Base-by-base conservation (phyloP, 2,329 filamentous ascomycete genomes). In the Dactylonectria macrodidyma region DNA sequence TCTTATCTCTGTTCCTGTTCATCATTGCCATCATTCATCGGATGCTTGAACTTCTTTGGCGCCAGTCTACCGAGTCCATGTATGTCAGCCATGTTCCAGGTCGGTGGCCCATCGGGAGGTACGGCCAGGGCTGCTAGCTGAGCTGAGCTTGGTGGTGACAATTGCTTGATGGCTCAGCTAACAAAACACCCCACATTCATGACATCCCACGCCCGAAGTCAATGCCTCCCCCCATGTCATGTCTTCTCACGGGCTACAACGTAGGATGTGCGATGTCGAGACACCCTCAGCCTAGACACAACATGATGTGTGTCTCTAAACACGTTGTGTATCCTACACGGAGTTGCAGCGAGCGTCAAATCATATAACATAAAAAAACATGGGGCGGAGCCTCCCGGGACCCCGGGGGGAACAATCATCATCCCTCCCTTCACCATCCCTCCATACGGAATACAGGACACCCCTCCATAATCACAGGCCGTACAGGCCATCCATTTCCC, bases 1-100 rank as follows among this genome's bases (percentile, higher is more conserved):
- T 66, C 64, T 66, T 66, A 66, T 66, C 64, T 66, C 58, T 58
- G 52, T 62, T 66, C 58, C 47, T 19, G 64, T 66, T 66, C 58
- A 66, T 62, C 64, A 66, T 66, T 58, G 19, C 58, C 58, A 66
- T 66, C 64, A 62, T 62, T 66, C 64, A 66, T 66, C 57, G 33
- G 33, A 59, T 19, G 30, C 38, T 41, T 41, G 41, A 30, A 5
- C 7, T 30, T 30, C 19, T 46, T 55, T 59, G 46, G 38, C 50
- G 41, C 54, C 41, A 60, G 55, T 36, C 19, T 44, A 46, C 38
- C 38, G 2, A 48, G 6, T 48, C 11, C 48, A 50, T 50, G 24
- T 30, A 30, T 30, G 24, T 30, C n/a, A 33, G 26, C 38, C 38
- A 51, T 30, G 3, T 3, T 48, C 8, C 46, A 34, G 22, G 12